Evolutionary conservation across 2,329 filamentous ascomycete genomes (phyloP), one percentile per base, ranked within the genome.

Genomic region (Chaetomium olivaceum): DNA sequence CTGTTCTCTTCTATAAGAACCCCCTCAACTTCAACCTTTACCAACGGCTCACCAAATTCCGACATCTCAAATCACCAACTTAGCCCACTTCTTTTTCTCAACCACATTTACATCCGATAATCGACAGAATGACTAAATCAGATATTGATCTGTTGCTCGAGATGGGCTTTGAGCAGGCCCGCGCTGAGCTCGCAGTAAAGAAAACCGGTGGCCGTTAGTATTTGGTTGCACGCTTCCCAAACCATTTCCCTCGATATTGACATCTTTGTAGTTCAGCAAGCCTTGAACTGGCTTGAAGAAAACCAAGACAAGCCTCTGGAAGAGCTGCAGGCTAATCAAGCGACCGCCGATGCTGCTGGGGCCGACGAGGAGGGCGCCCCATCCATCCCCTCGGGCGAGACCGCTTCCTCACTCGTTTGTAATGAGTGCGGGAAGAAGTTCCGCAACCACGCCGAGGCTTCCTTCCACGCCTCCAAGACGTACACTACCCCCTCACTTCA

Each of bases 371-470:
- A 86, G 9, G 83, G 82, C 2, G 81, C 82, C 23, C 79, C 81
- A 31, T 79, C 79, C 23, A 79, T 83, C 12, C 85, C 88, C 5
- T 84, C 87, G n/a, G 91, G 90, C 66, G 87, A 89, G 73, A 82
- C 86, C 63, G 91, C 93, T 63, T 86, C 88, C 74, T 96, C 92
- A 58, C 87, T 98, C 63, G 85, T 96, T 59, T 99, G 95, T 84
- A 95, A 97, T 70, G 94, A 97, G 64, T 99, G 95, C 75, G 90
- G 91, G 75, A 97, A 97, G 84, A 90, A 88, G 76, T 96, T 99
- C 79, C 86, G 91, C 71, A 92, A 87, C 73, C 87, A 90, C 70
- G 88, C 88, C 29, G 87, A 94, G 71, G 95, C 93, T 11, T 90
- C 94, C 73, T 97, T 92, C 76, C 95, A 99, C 76, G 95, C 93